Evolutionary conservation across 768 basidiomycete species (phyloP).

Genomic region (Favolaschia claudopus): DNA sequence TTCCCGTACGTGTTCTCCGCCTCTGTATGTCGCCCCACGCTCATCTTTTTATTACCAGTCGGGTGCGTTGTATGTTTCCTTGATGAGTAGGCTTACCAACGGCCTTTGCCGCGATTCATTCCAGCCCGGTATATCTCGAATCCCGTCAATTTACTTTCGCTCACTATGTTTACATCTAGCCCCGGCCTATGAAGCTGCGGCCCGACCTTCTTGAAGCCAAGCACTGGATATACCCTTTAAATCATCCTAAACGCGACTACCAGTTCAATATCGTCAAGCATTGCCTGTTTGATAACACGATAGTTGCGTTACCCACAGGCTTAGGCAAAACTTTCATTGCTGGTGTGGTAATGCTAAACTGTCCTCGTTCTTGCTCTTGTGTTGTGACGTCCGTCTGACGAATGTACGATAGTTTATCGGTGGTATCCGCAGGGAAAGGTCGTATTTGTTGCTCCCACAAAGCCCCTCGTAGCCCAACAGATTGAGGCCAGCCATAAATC

Average conservation of each 20-base stretch:
- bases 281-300: constrained; percentile 89
- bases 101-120: background rate
- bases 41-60: constrained; percentile 41
- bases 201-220: constrained; percentile 81
- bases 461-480: constrained; percentile 95
- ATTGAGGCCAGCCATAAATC: constrained; percentile 91
- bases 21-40: constrained; percentile 4
- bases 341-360: constrained; percentile 95
- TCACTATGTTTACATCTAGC: constrained; percentile 44
- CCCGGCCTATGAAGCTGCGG: constrained; percentile 77
- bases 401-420: constrained; percentile 67
- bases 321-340: constrained; percentile 98
- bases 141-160: constrained; percentile 16
- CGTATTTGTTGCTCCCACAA: constrained; percentile 95
- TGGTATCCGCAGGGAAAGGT: constrained; percentile 95
- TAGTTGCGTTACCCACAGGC: constrained; percentile 95
- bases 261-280: constrained; percentile 92
- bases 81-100: constrained; percentile 2
- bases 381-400: constrained; percentile 1
- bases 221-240: constrained; percentile 93
- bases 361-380: constrained; percentile 45
- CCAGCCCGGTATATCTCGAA: constrained; percentile 26
- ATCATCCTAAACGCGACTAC: constrained; percentile 88
- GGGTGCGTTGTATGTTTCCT: constrained; percentile 52
- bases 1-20: constrained; percentile 54